Evolutionary conservation across 1,139 yeast species (phyloP).

Genomic region (Suhomyces ambrosiae): DNA sequence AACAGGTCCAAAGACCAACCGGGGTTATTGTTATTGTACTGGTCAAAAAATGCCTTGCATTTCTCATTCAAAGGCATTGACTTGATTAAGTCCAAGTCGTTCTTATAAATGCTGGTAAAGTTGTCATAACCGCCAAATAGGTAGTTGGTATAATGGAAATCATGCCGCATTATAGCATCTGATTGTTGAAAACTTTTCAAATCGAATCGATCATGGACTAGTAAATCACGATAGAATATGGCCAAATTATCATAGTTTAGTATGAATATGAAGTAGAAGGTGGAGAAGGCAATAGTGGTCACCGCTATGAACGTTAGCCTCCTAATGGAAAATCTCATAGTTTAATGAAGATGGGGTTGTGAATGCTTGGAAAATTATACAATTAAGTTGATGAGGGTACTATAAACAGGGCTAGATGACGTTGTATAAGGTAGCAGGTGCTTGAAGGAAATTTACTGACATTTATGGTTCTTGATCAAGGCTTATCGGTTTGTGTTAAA

Average conservation of each 20-base stretch:
- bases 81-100: conserved; percentile 17
- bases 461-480: not conserved
- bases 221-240: conserved; percentile 2
- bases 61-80: conserved; percentile 24
- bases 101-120: conserved; percentile 20
- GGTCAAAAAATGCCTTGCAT: conserved; percentile 34
- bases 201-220: conserved; percentile 16
- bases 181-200: conserved; percentile 13
- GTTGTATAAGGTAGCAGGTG: not conserved
- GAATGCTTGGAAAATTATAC: too few species aligned
- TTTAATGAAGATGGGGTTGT: not conserved
- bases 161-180: conserved; percentile 23
- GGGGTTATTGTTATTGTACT: conserved; percentile 23
- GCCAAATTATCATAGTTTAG: conserved; percentile 1
- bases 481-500: not conserved
- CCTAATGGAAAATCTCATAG: conserved; percentile 16
- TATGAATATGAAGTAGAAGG: conserved; percentile 4
- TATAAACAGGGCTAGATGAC: too few species aligned
- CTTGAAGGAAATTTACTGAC: not conserved
- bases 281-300: not conserved
- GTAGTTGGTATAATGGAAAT: conserved; percentile 36
- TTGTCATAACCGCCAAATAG: conserved; percentile 26
- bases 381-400: too few species aligned
- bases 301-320: conserved; percentile 8
- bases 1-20: conserved; percentile 28